phyloP scores from a whole-genome alignment of 306 rosid species.

The Dicorynia guianensis region DNA sequence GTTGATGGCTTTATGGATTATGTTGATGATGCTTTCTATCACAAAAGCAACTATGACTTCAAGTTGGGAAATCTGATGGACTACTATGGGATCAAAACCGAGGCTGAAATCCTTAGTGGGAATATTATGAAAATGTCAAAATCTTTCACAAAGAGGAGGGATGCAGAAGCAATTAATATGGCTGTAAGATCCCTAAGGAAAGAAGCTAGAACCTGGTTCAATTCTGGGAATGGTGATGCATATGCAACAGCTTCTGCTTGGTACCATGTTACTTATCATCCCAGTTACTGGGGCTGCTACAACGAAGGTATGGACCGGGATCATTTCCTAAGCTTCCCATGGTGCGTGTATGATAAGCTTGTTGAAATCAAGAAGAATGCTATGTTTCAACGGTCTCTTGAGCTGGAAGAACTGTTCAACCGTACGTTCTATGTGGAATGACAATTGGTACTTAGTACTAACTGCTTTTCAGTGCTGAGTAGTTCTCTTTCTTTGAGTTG shows the following conservation, averaged over 20 bases:
- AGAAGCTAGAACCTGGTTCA: constrained; percentile 80
- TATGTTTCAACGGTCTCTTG: too few species aligned
- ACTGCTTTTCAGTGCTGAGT: too few species aligned
- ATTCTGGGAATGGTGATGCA: constrained; percentile 43
- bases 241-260: constrained; percentile 80
- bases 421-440: too few species aligned
- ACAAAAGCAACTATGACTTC: constrained; percentile 73
- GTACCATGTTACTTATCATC: constrained; percentile 81
- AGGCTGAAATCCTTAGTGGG: constrained; percentile 80
- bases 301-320: constrained; percentile 60
- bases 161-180: constrained; percentile 58
- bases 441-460: too few species aligned
- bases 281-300: constrained; percentile 61
- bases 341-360: constrained; percentile 70
- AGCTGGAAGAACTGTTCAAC: too few species aligned
- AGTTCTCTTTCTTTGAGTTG: too few species aligned
- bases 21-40: constrained; percentile 66
- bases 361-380: constrained; percentile 46
- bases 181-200: constrained; percentile 71
- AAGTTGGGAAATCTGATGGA: constrained; percentile 73
- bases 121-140: constrained; percentile 65
- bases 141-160: constrained; percentile 60
- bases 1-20: constrained; percentile 67
- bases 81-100: constrained; percentile 81
- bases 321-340: constrained; percentile 73